A percentile compares a stretch with the other conserved stretches of the same genome.
phyloP scores from a whole-genome alignment of 2,329 filamentous ascomycete genomes.

The Ceratocystiopsis brevicomis region DNA sequence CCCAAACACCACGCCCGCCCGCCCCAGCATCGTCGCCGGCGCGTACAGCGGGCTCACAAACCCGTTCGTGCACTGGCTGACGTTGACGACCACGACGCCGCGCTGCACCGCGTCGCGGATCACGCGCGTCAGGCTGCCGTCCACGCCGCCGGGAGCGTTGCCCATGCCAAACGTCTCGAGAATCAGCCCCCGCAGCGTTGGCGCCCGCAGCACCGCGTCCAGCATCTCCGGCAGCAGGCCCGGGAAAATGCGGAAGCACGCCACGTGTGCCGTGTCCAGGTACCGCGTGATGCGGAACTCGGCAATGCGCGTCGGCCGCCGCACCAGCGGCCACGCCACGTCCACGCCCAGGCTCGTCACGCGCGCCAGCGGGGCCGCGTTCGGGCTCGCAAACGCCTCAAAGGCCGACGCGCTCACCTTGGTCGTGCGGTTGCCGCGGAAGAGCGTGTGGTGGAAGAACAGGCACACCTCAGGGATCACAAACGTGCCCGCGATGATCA shows the following conservation, averaged over 20 bases:
- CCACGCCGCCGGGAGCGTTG: slow-evolving; percentile 68
- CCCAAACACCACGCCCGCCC: slow-evolving; percentile 74
- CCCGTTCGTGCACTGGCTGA: slow-evolving; percentile 71
- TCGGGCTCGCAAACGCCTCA: slow-evolving; percentile 77
- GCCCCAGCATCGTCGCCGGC: slow-evolving; percentile 56
- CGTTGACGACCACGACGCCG: slow-evolving; percentile 73
- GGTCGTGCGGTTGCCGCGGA: slow-evolving; percentile 71
- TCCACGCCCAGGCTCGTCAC: slow-evolving; percentile 66
- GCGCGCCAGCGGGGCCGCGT: slow-evolving; percentile 60
- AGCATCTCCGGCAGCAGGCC: slow-evolving; percentile 91
- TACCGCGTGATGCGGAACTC: slow-evolving; percentile 56
- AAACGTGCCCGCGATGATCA: slow-evolving; percentile 82
- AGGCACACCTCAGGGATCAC: slow-evolving; percentile 84
- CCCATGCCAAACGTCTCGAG: slow-evolving; percentile 88
- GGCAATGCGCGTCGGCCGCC: slow-evolving; percentile 53
- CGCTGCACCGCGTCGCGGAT: slow-evolving; percentile 59
- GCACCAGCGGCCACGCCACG: slow-evolving; percentile 62
- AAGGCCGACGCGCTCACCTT: slow-evolving; percentile 79
- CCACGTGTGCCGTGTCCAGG: slow-evolving; percentile 73
- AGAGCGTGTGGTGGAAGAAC: slow-evolving; percentile 84
- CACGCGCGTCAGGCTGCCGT: slow-evolving; percentile 61
- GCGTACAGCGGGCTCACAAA: slow-evolving; percentile 65
- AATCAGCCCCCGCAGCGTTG: slow-evolving; percentile 63
- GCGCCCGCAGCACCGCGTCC: slow-evolving; percentile 58
- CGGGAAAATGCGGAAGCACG: slow-evolving; percentile 76